phyloP scores from a whole-genome alignment of 148 eudicot genomes.

The Oxyria digyna region DNA sequence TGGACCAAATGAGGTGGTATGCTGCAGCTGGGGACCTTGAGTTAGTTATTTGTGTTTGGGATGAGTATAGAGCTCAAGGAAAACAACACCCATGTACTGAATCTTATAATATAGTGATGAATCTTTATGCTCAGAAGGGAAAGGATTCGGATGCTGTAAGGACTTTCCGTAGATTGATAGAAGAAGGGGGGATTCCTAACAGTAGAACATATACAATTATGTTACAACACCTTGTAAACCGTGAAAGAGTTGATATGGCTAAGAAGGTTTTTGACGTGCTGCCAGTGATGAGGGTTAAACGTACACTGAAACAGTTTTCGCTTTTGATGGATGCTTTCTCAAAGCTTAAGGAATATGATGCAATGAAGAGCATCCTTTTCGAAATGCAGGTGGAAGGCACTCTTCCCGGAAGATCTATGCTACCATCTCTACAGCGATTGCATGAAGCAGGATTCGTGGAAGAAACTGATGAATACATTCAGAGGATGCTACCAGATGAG shows the following conservation, averaged over 20 bases:
- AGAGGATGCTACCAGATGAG: constrained; percentile 59
- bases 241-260: constrained; percentile 37
- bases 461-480: constrained; percentile 34
- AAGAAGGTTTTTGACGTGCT: constrained; percentile 41
- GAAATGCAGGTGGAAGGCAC: constrained; percentile 60
- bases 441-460: constrained; percentile 46
- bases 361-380: constrained; percentile 43
- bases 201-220: constrained; percentile 68
- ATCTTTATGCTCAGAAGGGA: constrained; percentile 38
- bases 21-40: constrained; percentile 60
- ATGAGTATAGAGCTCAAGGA: constrained; percentile 38
- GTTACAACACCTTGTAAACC: constrained; percentile 65
- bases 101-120: constrained; percentile 67
- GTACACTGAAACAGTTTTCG: constrained; percentile 51
- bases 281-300: constrained; percentile 69
- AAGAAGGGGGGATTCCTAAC: constrained; percentile 67
- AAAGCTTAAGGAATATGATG: constrained; percentile 26
- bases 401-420: constrained; percentile 60
- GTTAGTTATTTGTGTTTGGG: constrained; percentile 49
- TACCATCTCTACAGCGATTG: constrained; percentile 38
- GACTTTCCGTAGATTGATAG: constrained; percentile 37
- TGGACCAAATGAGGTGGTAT: constrained; percentile 67
- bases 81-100: constrained; percentile 39
- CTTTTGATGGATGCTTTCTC: constrained; percentile 48
- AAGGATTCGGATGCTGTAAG: constrained; percentile 56